Evolutionary conservation across 345 rosid genomes (phyloP), one percentile per base, ranked within the genome.

Genomic region (Syzygium jambos): DNA sequence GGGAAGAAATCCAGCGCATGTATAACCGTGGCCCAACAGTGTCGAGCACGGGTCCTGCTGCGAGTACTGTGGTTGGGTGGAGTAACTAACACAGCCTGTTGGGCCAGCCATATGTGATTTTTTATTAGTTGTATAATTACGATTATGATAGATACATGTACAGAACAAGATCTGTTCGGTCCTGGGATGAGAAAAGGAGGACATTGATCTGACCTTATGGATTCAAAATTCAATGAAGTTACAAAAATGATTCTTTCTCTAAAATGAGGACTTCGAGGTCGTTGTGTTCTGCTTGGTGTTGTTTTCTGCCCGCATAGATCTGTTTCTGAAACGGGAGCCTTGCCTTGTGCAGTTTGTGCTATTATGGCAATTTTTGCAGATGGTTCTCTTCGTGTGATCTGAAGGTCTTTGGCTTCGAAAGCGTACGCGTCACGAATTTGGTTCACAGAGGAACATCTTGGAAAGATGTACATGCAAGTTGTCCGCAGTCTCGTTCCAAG

Each of bases 1-100:
- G 99, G 90, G 98, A 96, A 90, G 98, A 96, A 93, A 94, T 98
- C 80, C 98, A 96, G 88, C 93, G 99, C 41, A 98, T 96, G 99
- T 98, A 96, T 51, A 90, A 98, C 85, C 90, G 90, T 2, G 98
- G 94, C 38, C 90, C 90, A n/a, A 85, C 91, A 6, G 90, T 89
- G 57, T 84, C 61, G 2, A 19, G 61, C 85, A 34, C 85, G 13
- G 63, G 53, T 9, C 73, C 89, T 22, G 56, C 87, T 23, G 30
- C 52, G 3, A 46, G 51, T 55, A 29, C 54, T 52, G 46, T 23
- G n/a, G 85, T 78, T 13, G 87, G 89, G 46, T 27, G 86, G 87
- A 61, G 34, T 52, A 88, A 55, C 65, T 88, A 86, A 73, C 80
- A 0, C 22, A 34, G 49, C 80, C 80, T 73, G 49, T 34, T 34